Evolutionary conservation across 352 stramenopile species (phyloP).

Genomic region (Phytophthora podocarpi): DNA sequence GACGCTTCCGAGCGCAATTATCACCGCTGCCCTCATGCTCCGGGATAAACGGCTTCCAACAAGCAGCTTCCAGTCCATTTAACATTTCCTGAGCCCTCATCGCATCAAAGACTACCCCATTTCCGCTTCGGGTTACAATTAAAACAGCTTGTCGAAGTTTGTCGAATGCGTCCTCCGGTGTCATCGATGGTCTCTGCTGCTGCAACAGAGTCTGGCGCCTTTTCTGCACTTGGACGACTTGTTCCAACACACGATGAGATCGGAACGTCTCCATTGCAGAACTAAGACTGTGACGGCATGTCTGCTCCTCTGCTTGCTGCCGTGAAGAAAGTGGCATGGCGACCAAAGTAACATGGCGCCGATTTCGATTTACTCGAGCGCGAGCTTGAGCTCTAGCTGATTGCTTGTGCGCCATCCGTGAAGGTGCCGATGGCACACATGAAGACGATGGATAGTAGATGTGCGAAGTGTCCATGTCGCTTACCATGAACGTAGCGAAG

Average conservation of each 20-base stretch:
- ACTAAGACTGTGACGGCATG: not conserved
- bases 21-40: not conserved
- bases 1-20: not conserved
- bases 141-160: conserved; percentile 29
- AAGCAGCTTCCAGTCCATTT: conserved; percentile 37
- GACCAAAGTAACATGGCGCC: conserved; percentile 13
- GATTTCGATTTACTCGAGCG: conserved; percentile 20
- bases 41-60: conserved; percentile 33
- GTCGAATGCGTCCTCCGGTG: conserved; percentile 36
- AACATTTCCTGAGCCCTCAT: conserved; percentile 26
- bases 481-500: too few relatives aligned
- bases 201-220: not conserved
- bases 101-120: not conserved
- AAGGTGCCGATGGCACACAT: conserved; percentile 11
- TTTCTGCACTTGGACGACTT: conserved; percentile 42
- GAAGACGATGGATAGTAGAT: conserved; percentile 13
- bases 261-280: conserved; percentile 28
- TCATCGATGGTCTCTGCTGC: conserved; percentile 13
- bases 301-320: not conserved
- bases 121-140: not conserved
- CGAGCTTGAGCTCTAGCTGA: conserved; percentile 27
- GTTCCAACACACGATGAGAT: conserved; percentile 34
- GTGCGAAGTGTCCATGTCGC: conserved; percentile 27
- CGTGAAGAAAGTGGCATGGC: not conserved
- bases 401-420: conserved; percentile 33